Evolutionary conservation across 2,329 filamentous ascomycete genomes (phyloP), one percentile per base, ranked within the genome.

Genomic region (Eurotiales sp.): DNA sequence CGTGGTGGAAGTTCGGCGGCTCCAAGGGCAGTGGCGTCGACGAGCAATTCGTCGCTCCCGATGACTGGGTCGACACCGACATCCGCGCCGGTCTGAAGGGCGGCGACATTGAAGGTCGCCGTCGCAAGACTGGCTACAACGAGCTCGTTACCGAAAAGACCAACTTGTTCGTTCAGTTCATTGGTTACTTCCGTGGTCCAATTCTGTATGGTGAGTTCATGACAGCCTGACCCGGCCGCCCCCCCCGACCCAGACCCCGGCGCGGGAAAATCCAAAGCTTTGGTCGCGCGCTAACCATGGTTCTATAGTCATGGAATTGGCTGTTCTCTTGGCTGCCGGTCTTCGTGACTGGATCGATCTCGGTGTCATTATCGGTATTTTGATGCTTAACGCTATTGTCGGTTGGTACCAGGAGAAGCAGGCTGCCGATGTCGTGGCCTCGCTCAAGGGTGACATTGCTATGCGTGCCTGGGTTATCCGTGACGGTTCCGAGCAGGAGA

Each of bases 351-450:
- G 84, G 84, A 76, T 86, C 57, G 85, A 88, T 71, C 80, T 87
- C 60, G 84, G 83, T 77, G 83, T 88, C 69, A 87, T 87, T 66
- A 79, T 84, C 61, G 85, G 79, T 73, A 87, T 88, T 67, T 73
- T 88, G 51, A 63, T 84, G 65, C 82, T 88, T 55, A 88, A 88
- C 72, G 85, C 84, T 55, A 73, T 82, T 59, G 84, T 87, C 67
- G 85, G 85, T 73, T 87, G 84, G 80, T 87, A 87, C 68, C 85
- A 87, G 67, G 84, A 87, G 71, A 87, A 87, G 74, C 84, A 87
- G 69, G 85, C 84, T 59, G 84, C 83, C 56, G 84, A 87, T 70
- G 83, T 87, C 59, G 84, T 86, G 61, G 84, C 84, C 37, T 81
- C 76, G 56, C 73, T 87, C 55, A 87, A 87, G 74, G 85, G 85